Percentiles rank a stretch among this genome's conserved stretches.
Conservation (phyloP, 371 early-diverging fungal genomes). For the Sporodiniella umbellata region DNA sequence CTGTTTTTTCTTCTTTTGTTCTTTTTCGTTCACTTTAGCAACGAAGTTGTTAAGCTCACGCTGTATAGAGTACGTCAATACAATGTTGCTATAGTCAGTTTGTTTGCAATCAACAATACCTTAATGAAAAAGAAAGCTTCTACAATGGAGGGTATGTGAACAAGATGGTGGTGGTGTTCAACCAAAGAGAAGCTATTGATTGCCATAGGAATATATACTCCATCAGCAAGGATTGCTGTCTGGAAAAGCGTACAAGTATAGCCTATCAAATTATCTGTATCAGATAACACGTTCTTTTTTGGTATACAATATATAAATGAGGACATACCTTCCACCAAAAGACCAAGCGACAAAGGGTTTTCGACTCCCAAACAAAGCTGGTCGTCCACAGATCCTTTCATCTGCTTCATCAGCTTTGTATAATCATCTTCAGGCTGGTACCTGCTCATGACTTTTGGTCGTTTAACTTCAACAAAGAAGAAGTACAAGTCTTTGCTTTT, state of each 20-base stretch:
- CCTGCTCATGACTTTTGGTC: constrained; percentile 2
- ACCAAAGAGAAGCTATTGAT: constrained; percentile 11
- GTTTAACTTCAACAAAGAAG: constrained; percentile 10
- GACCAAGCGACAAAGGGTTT: constrained; percentile 14
- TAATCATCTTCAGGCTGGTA: constrained; percentile 9
- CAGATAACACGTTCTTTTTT: constrained; percentile 13
- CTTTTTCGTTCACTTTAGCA: constrained; percentile 8
- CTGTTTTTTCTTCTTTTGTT: constrained; percentile 10
- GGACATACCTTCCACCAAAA: constrained; percentile 14
- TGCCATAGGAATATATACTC: constrained; percentile 16
- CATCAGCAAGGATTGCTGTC: constrained; percentile 13
- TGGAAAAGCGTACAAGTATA: constrained; percentile 9
- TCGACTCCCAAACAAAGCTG: constrained; percentile 10
- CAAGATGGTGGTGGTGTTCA: constrained; percentile 9
- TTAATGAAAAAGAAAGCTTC: constrained; percentile 14
- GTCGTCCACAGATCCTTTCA: constrained; percentile 12
- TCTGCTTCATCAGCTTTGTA: constrained; percentile 12
- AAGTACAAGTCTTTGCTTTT: constrained; percentile 2
- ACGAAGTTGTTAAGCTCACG: constrained; percentile 15
- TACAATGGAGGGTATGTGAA: constrained; percentile 10
- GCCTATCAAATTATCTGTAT: constrained; percentile 14
- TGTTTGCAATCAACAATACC: constrained; percentile 19
- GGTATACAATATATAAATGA: constrained; percentile 11
- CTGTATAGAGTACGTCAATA: constrained; percentile 17
- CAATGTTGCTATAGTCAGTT: constrained; percentile 10